Evolutionary conservation across 1,284 basidiomycete species (phyloP), one percentile per base, ranked within the genome.

Genomic region (Baeospora myosura): DNA sequence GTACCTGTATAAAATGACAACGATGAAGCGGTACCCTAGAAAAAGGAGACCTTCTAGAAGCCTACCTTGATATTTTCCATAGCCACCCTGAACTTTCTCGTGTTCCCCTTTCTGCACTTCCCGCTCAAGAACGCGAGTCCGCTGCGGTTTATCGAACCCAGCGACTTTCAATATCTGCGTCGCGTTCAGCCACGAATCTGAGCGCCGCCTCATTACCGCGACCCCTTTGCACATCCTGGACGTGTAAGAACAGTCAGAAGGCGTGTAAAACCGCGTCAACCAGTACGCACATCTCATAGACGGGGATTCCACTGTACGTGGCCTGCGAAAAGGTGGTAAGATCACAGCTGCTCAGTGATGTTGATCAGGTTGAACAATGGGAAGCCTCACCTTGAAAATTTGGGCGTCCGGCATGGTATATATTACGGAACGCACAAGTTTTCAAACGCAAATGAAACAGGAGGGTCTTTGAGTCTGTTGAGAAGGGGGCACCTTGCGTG

Each of bases 131-230:
- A 99, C 94, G 45, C 96, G 81, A 43, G 96, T 98, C 38, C 96
- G 76, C 62, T 98, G 96, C 1, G 96, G 96, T 63, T 99, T 99
- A 69, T 99, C 96, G 54, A 98, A 97, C 7, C 95, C 96, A 24
- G 95, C 96, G 52, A 99, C 95, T 64, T 99, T 98, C 59, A 98
- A 80, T 48, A 98, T 97, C 65, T 99, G 96, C 1, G 96, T 99
- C 61, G 96, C 96, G 73, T 99, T 99, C 45, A 97, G 73, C 89
- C 96, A 99, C 37, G 86, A 88, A 66, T 99, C 96, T 31, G 88
- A 77, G 54, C 94, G 82, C 51, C 96, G 77, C 41, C 95, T 81
- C 96, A 99, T 99, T 50, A 98, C 93, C 40, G 96, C 95, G 55
- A 97, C 87, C 45, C 83, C 83, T 61, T 93, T 92, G 67, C 87